These are phyloP conservation scores for Uronychia setigera DNA, from an alignment of 73 alveolate species.

Conservation along the genomic window DNA sequence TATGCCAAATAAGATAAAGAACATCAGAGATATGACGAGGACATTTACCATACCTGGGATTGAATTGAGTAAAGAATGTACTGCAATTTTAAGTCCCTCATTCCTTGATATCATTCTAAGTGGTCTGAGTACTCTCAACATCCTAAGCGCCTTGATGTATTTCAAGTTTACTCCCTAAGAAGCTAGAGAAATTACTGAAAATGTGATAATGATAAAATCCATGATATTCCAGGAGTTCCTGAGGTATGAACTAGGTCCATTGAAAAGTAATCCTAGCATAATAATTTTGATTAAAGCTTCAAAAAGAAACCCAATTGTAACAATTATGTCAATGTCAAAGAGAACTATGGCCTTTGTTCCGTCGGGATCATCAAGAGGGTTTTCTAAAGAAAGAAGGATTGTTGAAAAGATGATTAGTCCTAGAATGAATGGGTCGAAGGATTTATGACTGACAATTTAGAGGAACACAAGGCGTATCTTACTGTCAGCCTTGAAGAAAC, in stretches of 20 bases:
- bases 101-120: constrained; percentile 36
- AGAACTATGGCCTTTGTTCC: not conserved
- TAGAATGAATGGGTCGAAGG: constrained; percentile 46
- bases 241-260: constrained; percentile 3
- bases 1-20: constrained; percentile 43
- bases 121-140: constrained; percentile 55
- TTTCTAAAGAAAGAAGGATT: constrained; percentile 48
- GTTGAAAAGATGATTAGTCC: constrained; percentile 52
- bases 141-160: constrained; percentile 53
- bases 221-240: constrained; percentile 6
- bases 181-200: not conserved
- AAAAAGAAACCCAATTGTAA: not conserved
- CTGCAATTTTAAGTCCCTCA: constrained; percentile 45
- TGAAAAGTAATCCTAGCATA: not conserved
- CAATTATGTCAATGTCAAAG: not conserved
- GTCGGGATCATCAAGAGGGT: constrained; percentile 20
- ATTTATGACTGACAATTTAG: not conserved
- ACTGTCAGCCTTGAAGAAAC: not conserved
- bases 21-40: constrained; percentile 23
- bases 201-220: constrained; percentile 1
- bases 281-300: constrained; percentile 8
- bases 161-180: constrained; percentile 5
- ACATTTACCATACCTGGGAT: constrained; percentile 54
- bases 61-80: constrained; percentile 33
- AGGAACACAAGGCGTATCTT: not conserved